phyloP scores from a whole-genome alignment of 78 protist species.

The Tieghemostelium lacteum region DNA sequence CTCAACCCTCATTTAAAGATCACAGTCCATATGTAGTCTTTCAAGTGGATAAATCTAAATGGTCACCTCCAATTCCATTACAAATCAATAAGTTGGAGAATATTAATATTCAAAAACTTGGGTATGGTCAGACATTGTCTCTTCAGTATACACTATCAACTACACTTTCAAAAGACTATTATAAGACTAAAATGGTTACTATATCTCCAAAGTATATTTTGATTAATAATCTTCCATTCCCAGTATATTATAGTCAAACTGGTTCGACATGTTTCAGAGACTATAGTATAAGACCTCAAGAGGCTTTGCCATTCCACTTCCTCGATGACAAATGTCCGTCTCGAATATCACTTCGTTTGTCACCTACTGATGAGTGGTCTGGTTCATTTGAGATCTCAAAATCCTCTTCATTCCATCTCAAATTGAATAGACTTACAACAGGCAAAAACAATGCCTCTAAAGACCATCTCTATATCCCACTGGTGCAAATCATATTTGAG shows the following conservation, averaged over 20 bases:
- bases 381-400: constrained; percentile 34
- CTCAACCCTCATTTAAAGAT: neutral
- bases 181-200: constrained; percentile 24
- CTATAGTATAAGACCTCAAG: constrained; percentile 15
- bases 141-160: constrained; percentile 9
- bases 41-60: constrained; percentile 26
- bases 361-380: constrained; percentile 24
- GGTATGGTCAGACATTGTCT: neutral
- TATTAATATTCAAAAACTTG: neutral
- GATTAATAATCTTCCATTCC: constrained; percentile 37
- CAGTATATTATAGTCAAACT: constrained; percentile 37
- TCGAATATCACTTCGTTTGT: neutral
- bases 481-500: constrained; percentile 44
- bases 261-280: constrained; percentile 8
- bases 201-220: constrained; percentile 41
- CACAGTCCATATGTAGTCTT: neutral
- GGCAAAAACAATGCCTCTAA: neutral
- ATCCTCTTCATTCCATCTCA: constrained; percentile 18
- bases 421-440: neutral
- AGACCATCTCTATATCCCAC: constrained; percentile 31
- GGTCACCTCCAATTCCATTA: constrained; percentile 29
- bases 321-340: neutral
- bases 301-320: constrained; percentile 52
- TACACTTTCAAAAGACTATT: neutral
- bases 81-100: constrained; percentile 3